phyloP scores from a whole-genome alignment of 1,284 basidiomycete species.

The Puccinia novopanici region DNA sequence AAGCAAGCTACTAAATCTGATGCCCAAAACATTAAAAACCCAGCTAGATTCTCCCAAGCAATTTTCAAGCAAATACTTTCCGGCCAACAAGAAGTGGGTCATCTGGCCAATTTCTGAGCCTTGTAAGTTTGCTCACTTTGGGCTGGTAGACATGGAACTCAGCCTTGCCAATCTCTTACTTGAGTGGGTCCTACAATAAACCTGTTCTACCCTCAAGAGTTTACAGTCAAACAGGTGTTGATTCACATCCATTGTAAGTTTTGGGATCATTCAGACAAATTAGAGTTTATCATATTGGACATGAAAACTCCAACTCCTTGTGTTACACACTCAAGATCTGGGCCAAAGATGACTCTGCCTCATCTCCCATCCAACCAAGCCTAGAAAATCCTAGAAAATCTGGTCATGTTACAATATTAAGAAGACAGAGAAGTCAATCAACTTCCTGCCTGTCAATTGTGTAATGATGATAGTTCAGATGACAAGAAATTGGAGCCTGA shows the following conservation, averaged over 20 bases:
- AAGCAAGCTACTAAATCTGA: neutral
- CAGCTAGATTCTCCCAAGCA: neutral
- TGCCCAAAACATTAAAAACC: neutral
- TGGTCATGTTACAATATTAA: conserved; percentile 17
- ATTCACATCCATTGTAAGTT: neutral
- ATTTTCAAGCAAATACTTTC: neutral
- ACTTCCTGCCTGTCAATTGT: neutral
- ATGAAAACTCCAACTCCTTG: conserved; percentile 9
- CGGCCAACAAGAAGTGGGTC: neutral
- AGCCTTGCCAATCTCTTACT: conserved; percentile 21
- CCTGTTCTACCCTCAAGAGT: neutral
- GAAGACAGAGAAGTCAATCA: conserved; percentile 10
- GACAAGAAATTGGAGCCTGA: no score
- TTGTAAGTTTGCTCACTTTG: neutral
- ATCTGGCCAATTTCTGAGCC: conserved; percentile 28
- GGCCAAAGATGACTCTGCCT: conserved; percentile 9
- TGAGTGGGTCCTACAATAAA: neutral
- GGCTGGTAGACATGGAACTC: conserved; percentile 25
- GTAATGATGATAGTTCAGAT: conserved; percentile 6
- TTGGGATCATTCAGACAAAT: neutral
- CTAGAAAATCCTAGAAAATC: no score
- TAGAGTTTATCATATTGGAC: conserved; percentile 14
- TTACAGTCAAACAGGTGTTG: neutral
- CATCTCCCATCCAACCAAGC: neutral
- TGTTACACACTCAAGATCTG: conserved; percentile 11